Conservation (phyloP, 768 basidiomycete genomes). For the Termitomyces sp. region DNA sequence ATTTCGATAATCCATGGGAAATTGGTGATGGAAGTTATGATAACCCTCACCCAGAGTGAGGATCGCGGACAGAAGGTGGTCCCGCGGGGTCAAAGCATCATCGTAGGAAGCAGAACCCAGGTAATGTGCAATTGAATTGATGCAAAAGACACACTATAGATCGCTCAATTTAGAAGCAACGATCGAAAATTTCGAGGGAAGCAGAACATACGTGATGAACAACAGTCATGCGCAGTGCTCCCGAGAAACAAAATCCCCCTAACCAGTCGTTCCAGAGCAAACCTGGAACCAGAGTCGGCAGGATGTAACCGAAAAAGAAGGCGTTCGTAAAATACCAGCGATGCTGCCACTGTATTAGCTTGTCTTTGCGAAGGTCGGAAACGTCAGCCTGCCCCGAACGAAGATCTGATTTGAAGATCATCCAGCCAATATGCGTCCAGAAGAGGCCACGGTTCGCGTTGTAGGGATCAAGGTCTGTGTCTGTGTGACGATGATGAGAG, state of each 20-base stretch:
- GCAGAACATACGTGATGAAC: conserved; percentile 71
- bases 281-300: conserved; percentile 68
- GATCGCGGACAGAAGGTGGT: conserved; percentile 76
- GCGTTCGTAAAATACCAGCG: conserved; percentile 61
- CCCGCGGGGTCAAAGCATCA: conserved; percentile 70
- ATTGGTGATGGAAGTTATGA: conserved; percentile 90
- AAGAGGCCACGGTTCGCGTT: conserved; percentile 71
- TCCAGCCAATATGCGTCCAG: conserved; percentile 84
- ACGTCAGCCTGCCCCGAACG: conserved; percentile 68
- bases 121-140: conserved; percentile 86
- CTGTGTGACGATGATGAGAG: conserved; percentile 79
- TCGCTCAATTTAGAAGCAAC: background rate
- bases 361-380: conserved; percentile 65
- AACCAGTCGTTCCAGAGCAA: conserved; percentile 69
- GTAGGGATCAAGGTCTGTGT: conserved; percentile 85
- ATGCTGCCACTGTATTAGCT: conserved; percentile 75
- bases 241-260: conserved; percentile 74
- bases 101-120: conserved; percentile 80
- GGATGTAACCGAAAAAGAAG: conserved; percentile 59
- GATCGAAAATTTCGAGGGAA: conserved; percentile 4
- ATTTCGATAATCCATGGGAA: conserved; percentile 84
- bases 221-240: conserved; percentile 63
- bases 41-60: conserved; percentile 86
- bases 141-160: conserved; percentile 74
- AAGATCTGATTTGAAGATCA: conserved; percentile 69